Base-by-base conservation (phyloP, 805 yeast species). In the Clavispora carvajalis region DNA sequence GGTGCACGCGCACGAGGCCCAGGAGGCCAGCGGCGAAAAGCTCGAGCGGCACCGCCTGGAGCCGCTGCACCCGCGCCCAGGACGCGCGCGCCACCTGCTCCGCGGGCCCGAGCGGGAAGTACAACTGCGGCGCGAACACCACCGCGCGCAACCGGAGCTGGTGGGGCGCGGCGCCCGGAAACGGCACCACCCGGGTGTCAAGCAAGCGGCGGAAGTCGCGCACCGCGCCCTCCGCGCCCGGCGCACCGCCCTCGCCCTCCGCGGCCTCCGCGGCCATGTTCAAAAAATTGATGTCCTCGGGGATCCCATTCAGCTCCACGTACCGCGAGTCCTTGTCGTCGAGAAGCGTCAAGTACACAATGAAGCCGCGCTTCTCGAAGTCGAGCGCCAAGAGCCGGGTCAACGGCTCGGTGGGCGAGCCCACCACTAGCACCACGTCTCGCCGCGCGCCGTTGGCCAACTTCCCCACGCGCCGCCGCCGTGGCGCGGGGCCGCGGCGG, bases 281-380 rank as follows among this genome's bases (percentile, higher is more conserved):
- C 40, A 88, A 64, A 33, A 85, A 79, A 48, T 84, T 76, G 40
- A 86, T 74, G 56, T 87, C 95, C 18, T 76, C 74, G 12, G 82
- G 77, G 34, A 80, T 73, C 43, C 84, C 85, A 45, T 66, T 74
- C 25, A 66, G 53, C 45, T 73, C 76, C 36, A 79, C 65, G 39
- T 73, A 72, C 48, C 62, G 65, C 33, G 68, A 57, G 45, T 82
- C 87, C 46, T 69, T 71, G 22, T 80, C 86, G 44, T 73, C 77
- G n/a, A 76, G 58, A n/a, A 80, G 76, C 0, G 95, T 80, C 47
- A 87, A 70, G 56, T 82, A 87, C 3, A 88, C 89, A 23, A 88
- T 82, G 55, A 84, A 86, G 1, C 95, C 95, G 39, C 95, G 67
- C 34, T 74, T 73, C 47, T 85, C 89, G 47, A 87, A 71, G 56